Evolutionary conservation across 345 rosid genomes (phyloP).

Genomic region (Corchorus capsularis): DNA sequence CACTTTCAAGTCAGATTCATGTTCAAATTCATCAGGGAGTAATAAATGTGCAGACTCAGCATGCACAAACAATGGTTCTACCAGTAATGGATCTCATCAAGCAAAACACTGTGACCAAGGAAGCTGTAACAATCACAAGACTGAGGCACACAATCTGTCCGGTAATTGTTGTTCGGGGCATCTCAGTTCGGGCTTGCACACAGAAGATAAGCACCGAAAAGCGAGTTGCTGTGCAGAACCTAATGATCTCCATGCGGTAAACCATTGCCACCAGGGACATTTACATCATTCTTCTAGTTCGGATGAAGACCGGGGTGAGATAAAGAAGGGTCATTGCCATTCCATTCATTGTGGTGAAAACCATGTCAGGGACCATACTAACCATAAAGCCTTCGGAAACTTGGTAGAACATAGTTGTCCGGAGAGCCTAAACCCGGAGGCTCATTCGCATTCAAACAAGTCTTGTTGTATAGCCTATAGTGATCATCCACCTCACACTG

Average conservation of each 20-base stretch:
- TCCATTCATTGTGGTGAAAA: constrained; percentile 8
- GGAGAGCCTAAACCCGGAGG: neutral
- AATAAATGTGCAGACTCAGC: no score
- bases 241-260: neutral
- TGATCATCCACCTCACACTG: neutral
- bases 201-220: no score
- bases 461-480: constrained; percentile 8
- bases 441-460: neutral
- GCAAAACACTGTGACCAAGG: no score
- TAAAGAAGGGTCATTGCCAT: neutral
- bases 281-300: neutral
- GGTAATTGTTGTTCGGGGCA: no score
- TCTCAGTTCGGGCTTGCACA: no score
- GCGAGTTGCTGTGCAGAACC: no score
- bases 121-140: no score
- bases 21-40: no score
- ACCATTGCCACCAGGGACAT: constrained; percentile 5
- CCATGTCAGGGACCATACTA: neutral
- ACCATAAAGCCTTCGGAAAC: constrained; percentile 10
- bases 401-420: constrained; percentile 10
- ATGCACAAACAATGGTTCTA: no score
- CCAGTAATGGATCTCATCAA: no score
- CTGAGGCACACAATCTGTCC: no score
- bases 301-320: neutral
- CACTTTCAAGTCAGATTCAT: no score